A percentile compares a stretch with the other conserved stretches of the same genome.
Conservation (phyloP, 129 eudicot genomes). For the Flaveria ramosissima region DNA sequence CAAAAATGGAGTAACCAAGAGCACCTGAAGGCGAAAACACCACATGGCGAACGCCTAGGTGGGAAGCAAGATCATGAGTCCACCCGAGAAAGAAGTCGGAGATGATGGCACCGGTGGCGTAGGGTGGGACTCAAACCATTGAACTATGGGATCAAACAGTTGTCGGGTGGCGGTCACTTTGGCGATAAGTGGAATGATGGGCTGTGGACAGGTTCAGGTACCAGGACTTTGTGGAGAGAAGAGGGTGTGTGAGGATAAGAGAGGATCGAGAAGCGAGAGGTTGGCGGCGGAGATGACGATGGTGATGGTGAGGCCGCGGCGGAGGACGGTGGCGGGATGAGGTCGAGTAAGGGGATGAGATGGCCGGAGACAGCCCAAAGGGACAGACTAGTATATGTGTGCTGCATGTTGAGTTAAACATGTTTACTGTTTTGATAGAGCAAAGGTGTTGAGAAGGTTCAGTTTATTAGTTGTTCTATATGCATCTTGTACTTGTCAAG, state of each 20-base stretch:
- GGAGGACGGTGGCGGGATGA: conserved; percentile 56
- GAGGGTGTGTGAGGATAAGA: conserved; percentile 52
- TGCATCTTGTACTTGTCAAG: background rate
- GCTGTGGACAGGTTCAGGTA: conserved; percentile 41
- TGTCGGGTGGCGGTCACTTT: conserved; percentile 11
- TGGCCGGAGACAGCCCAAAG: conserved; percentile 67
- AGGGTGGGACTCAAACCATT: conserved; percentile 26
- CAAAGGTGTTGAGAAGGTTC: no score
- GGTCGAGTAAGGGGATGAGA: conserved; percentile 61
- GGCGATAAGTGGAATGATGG: conserved; percentile 29
- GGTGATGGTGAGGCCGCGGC: conserved; percentile 56
- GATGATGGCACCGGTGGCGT: conserved; percentile 26
- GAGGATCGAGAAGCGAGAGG: conserved; percentile 50
- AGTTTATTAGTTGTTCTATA: background rate
- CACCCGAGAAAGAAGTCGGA: conserved; percentile 55
- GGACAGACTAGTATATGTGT: conserved; percentile 68
- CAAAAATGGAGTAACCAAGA: conserved; percentile 12
- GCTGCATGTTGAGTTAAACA: conserved; percentile 26
- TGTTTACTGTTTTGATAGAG: background rate
- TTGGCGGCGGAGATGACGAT: conserved; percentile 56
- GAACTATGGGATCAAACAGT: conserved; percentile 18
- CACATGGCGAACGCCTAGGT: conserved; percentile 33
- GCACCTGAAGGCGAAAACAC: conserved; percentile 48
- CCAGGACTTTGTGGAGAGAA: conserved; percentile 37
- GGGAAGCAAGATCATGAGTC: conserved; percentile 33